A percentile compares a stretch with the other conserved stretches of the same genome.
phyloP scores from a whole-genome alignment of 2,329 filamentous ascomycete species.

The Pezicula neosporulosa region DNA sequence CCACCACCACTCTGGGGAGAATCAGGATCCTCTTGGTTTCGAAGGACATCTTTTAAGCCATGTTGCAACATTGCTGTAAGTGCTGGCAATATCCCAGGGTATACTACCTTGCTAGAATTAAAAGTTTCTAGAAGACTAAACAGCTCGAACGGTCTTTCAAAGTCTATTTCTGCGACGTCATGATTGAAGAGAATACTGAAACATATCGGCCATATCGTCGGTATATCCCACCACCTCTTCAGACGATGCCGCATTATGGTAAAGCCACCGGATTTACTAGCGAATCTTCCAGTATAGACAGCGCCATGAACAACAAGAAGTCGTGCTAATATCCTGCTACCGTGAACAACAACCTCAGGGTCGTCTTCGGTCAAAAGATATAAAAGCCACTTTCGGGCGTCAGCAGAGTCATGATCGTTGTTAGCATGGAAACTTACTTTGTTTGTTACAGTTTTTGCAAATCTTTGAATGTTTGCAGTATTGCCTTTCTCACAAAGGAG shows the following conservation, averaged over 20 bases:
- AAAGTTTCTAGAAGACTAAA: conserved; percentile 74
- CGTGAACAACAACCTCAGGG: conserved; percentile 75
- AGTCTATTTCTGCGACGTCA: conserved; percentile 72
- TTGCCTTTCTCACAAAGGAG: conserved; percentile 74
- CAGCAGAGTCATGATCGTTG: conserved; percentile 20
- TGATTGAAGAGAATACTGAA: conserved; percentile 85
- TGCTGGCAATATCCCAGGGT: conserved; percentile 75
- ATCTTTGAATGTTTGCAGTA: conserved; percentile 71
- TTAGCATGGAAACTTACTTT: conserved; percentile 56
- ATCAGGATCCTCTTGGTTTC: conserved; percentile 56
- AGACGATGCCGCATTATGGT: conserved; percentile 78
- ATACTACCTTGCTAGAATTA: conserved; percentile 61
- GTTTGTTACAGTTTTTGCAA: conserved; percentile 91
- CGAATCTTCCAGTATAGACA: conserved; percentile 81
- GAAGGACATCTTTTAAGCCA: conserved; percentile 69
- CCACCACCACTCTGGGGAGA: conserved; percentile 38
- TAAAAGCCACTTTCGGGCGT: conserved; percentile 69
- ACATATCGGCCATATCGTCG: conserved; percentile 81
- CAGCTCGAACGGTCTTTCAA: conserved; percentile 70
- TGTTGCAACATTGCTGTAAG: conserved; percentile 85
- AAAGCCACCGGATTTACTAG: conserved; percentile 88
- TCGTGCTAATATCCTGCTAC: conserved; percentile 78
- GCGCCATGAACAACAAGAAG: conserved; percentile 80
- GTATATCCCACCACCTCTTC: conserved; percentile 83
- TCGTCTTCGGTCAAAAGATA: conserved; percentile 89